Conservation (phyloP, 2,329 filamentous ascomycete species). For the Neofusicoccum parvum region DNA sequence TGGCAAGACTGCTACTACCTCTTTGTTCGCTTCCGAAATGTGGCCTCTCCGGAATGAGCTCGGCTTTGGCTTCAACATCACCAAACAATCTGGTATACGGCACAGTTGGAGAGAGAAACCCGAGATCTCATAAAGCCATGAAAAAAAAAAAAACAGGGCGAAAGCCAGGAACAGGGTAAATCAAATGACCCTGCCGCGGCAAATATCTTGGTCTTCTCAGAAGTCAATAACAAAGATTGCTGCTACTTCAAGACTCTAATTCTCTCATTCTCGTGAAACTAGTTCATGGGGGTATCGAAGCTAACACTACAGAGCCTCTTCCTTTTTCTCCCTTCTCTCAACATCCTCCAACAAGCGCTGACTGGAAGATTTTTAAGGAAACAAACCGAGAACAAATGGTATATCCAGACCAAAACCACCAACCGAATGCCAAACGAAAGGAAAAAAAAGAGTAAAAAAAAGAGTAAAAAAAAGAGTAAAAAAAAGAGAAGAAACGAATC, state of each 20-base stretch:
- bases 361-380: too few species aligned
- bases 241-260: background rate
- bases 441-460: background rate
- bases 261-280: background rate
- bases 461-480: background rate
- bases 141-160: background rate
- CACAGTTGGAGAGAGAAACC: background rate
- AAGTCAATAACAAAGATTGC: background rate
- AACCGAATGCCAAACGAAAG: background rate
- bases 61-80: background rate
- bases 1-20: background rate
- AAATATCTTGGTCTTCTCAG: background rate
- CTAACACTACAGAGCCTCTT: conserved; percentile 5
- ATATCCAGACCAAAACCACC: background rate
- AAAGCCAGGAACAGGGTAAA: background rate
- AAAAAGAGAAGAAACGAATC: background rate
- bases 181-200: background rate
- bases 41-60: background rate
- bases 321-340: background rate
- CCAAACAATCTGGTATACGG: background rate
- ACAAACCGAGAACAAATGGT: background rate
- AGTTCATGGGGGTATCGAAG: background rate
- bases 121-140: background rate
- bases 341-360: too few species aligned
- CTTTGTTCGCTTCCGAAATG: background rate